Conservation (phyloP, 169 alveolate genomes). For the Blepharisma undulans region DNA sequence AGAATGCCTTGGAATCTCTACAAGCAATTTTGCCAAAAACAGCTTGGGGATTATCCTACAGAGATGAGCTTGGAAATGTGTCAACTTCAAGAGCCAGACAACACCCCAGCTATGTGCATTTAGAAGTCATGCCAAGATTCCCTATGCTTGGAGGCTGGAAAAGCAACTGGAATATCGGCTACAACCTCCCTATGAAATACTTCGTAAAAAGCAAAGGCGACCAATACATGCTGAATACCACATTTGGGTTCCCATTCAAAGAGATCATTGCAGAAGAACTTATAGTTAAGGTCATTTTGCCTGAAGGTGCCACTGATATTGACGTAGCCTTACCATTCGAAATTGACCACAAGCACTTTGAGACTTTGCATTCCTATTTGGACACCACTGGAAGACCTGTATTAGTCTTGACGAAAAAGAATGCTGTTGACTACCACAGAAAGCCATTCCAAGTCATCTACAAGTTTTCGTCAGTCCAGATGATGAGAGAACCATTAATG, state of each 20-base stretch:
- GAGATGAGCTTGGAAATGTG: conserved; percentile 90
- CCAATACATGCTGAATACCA: conserved; percentile 61
- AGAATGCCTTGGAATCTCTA: conserved; percentile 68
- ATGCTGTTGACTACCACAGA: conserved; percentile 48
- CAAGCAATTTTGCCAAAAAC: conserved; percentile 78
- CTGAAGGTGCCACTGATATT: conserved; percentile 84
- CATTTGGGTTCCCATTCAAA: conserved; percentile 68
- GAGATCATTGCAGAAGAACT: conserved; percentile 80
- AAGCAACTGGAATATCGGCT: conserved; percentile 84
- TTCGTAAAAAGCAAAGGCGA: conserved; percentile 64
- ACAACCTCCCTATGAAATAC: conserved; percentile 83
- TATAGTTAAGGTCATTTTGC: conserved; percentile 75
- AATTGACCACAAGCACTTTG: conserved; percentile 46
- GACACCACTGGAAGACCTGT: conserved; percentile 60
- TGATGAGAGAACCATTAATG: conserved; percentile 22
- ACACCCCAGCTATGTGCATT: conserved; percentile 23
- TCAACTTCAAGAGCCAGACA: conserved; percentile 84
- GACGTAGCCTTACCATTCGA: conserved; percentile 67
- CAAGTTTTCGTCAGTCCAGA: neutral
- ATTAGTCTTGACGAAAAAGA: conserved; percentile 39
- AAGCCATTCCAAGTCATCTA: conserved; percentile 43
- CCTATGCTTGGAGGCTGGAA: conserved; percentile 92
- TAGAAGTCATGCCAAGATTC: conserved; percentile 82
- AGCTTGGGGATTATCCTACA: conserved; percentile 86
- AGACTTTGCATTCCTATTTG: conserved; percentile 40